Base-by-base conservation (phyloP, 768 basidiomycete genomes). In the Termitomyces sp. region DNA sequence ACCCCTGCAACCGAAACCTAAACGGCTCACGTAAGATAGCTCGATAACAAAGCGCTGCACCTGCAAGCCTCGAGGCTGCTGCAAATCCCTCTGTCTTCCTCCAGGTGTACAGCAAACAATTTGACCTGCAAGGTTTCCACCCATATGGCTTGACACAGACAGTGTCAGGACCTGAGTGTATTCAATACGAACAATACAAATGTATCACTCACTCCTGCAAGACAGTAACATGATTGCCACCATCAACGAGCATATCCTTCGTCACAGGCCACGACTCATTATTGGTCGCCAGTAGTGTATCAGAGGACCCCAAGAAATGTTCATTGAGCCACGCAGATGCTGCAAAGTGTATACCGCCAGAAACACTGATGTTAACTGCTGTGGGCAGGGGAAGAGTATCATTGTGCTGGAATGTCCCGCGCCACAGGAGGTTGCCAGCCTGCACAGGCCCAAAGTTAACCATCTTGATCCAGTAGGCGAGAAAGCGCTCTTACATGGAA, bases 31-130 rank as follows among this genome's bases (percentile, higher is more conserved):
- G 14, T 8, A 49, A 1, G 4, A 2, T 10, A 43, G 12, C 10
- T 29, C n/a, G 20, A 27, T 32, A 10, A 5, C 9, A 36, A 29
- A 4, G 20, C 16, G 36, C 46, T 7, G 18, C 16, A 63, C 61
- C 59, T 63, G 62, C 13, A 63, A 31, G 27, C 62, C 62, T 24
- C 59, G 47, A 12, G 62, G 62, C 24, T 63, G 62, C 20, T 63
- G 62, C 32, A 63, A 24, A 49, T 63, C 62, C 18, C 62, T 43
- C 42, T 63, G 62, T 6, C 62, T 57, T 20, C 62, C 62, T 13
- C 62, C 62, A 8, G 62, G 62, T 7, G 62, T 63, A 39, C 62
- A 63, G 26, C 62, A 63, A 12, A 63, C 62, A 36, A 63, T 37
- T n/a, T 63, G 62, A 9, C 62, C 62, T 14, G 62, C 62, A 20